Conservation (phyloP, 2,329 filamentous ascomycete genomes). For the Fusarium tanahbumbuense region DNA sequence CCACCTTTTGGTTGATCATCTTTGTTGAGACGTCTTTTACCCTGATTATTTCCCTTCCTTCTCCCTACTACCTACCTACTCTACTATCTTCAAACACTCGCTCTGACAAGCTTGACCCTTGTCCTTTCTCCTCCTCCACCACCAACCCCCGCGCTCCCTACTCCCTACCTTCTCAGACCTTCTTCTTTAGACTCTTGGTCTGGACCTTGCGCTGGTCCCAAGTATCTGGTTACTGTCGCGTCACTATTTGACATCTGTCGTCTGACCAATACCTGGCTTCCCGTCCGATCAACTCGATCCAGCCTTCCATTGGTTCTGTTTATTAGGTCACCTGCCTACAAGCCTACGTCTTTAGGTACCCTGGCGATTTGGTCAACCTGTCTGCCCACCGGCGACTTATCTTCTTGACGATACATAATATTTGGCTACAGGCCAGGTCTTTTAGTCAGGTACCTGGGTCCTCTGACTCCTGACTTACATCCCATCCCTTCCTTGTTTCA, state of each 20-base stretch:
- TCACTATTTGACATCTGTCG: slow-evolving; percentile 38
- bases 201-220: slow-evolving; percentile 34
- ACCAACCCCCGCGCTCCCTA: slow-evolving; percentile 1
- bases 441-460: slow-evolving; percentile 12
- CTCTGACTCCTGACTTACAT: slow-evolving; percentile 16
- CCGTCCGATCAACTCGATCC: slow-evolving; percentile 33
- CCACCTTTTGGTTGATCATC: slow-evolving; percentile 27
- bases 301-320: slow-evolving; percentile 35
- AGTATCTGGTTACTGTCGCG: slow-evolving; percentile 38
- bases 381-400: slow-evolving; percentile 37
- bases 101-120: slow-evolving; percentile 8
- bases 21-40: slow-evolving; percentile 16
- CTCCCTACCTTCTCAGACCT: slow-evolving; percentile 12
- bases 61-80: background rate
- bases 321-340: slow-evolving; percentile 39
- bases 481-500: slow-evolving; percentile 16
- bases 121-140: slow-evolving; percentile 4
- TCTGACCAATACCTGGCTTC: slow-evolving; percentile 39
- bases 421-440: slow-evolving; percentile 8
- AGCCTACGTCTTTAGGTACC: slow-evolving; percentile 33
- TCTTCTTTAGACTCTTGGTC: slow-evolving; percentile 12
- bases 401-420: slow-evolving; percentile 32
- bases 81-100: background rate
- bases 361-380: slow-evolving; percentile 34
- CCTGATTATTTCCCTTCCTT: slow-evolving; percentile 20